Conservation (phyloP, 495 filamentous ascomycete genomes). For the Aspergillus indologenus region DNA sequence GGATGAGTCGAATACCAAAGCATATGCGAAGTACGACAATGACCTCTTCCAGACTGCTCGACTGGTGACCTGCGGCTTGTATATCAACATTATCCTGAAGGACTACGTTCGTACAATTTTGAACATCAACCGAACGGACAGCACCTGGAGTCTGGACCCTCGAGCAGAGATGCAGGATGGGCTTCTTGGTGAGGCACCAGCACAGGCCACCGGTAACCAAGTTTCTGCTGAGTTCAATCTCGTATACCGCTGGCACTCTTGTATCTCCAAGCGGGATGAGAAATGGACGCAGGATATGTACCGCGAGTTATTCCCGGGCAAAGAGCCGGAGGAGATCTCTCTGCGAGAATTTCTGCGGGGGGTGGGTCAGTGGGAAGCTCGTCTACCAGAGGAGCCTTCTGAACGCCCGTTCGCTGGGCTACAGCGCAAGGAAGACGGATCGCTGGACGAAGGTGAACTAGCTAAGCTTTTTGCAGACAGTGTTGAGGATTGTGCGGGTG, state of each 20-base stretch:
- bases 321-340: conserved; percentile 46
- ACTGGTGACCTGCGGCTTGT: conserved; percentile 70
- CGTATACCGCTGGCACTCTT: conserved; percentile 78
- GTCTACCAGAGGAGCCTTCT: conserved; percentile 58
- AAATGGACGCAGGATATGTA: conserved; percentile 70
- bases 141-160: conserved; percentile 73
- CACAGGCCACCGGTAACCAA: conserved; percentile 60
- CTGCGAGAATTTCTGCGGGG: conserved; percentile 56
- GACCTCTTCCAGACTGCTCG: conserved; percentile 75
- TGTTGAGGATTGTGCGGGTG: conserved; percentile 57
- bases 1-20: conserved; percentile 45
- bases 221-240: conserved; percentile 77
- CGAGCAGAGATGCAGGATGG: conserved; percentile 52
- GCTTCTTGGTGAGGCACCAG: conserved; percentile 35
- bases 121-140: conserved; percentile 68
- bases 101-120: conserved; percentile 83
- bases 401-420: conserved; percentile 64
- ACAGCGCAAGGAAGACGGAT: conserved; percentile 56
- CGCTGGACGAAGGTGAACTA: conserved; percentile 63
- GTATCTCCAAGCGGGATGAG: conserved; percentile 68
- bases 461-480: conserved; percentile 62
- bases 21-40: conserved; percentile 66
- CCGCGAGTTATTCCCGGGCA: conserved; percentile 55
- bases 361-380: conserved; percentile 57
- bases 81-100: conserved; percentile 72